Percentiles rank a stretch among this genome's conserved stretches.
phyloP scores from a whole-genome alignment of 2,329 filamentous ascomycete genomes.

The Helminthosporium solani region DNA sequence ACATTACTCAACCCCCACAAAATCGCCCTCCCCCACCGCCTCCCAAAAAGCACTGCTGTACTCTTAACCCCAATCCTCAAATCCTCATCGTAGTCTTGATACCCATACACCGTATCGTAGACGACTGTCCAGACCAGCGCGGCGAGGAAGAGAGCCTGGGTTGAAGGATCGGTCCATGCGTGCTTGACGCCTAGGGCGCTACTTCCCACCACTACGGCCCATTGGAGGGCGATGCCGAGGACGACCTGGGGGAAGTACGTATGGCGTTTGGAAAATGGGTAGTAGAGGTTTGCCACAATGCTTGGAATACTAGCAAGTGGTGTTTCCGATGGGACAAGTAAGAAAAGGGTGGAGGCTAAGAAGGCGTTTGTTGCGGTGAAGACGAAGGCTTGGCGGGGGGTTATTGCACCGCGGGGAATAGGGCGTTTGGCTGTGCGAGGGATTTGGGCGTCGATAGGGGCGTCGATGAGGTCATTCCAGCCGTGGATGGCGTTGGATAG shows the following conservation, averaged over 20 bases:
- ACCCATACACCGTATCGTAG: conserved; percentile 42
- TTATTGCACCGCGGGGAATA: conserved; percentile 48
- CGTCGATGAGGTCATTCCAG: conserved; percentile 59
- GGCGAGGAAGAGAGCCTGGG: conserved; percentile 4
- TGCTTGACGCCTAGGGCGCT: neutral
- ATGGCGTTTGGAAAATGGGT: conserved; percentile 55
- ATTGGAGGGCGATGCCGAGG: conserved; percentile 42
- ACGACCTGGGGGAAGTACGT: conserved; percentile 56
- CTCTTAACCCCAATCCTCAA: conserved; percentile 32
- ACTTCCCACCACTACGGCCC: conserved; percentile 5
- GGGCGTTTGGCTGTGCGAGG: conserved; percentile 4
- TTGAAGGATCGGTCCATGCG: neutral
- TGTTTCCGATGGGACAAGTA: conserved; percentile 31
- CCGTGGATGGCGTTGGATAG: conserved; percentile 40
- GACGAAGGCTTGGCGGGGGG: conserved; percentile 42
- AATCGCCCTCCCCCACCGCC: neutral
- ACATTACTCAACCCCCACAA: neutral
- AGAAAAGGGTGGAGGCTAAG: conserved; percentile 48
- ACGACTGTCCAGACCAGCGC: conserved; percentile 30
- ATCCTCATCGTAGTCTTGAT: conserved; percentile 39
- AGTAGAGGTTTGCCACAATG: conserved; percentile 48
- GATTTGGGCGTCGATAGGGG: conserved; percentile 54
- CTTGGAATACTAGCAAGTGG: conserved; percentile 44
- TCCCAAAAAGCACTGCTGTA: conserved; percentile 6
- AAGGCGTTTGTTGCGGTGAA: conserved; percentile 44